Evolutionary conservation across 106 monocot species (phyloP).

Genomic region (Acorus gramineus): DNA sequence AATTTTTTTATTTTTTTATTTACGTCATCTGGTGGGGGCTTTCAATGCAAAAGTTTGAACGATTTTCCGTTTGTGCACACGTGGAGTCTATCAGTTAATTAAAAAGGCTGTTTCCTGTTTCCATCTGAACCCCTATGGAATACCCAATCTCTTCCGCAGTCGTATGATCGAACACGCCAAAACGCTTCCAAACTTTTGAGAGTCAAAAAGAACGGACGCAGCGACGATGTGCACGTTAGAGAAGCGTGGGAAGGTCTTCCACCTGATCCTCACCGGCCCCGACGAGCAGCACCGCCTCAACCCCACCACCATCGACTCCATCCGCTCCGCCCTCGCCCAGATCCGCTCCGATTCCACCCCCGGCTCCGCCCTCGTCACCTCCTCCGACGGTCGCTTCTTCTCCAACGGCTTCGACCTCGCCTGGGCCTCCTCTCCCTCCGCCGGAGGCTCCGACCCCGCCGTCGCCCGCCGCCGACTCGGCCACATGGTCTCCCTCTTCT

Average conservation of each 20-base stretch:
- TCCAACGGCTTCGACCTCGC: constrained; percentile 72
- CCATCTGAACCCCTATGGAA: no score
- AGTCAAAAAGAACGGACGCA: no score
- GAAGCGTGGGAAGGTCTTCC: constrained; percentile 55
- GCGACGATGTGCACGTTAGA: constrained; percentile 52
- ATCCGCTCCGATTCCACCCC: background rate
- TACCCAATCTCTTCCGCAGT: no score
- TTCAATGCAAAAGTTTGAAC: no score
- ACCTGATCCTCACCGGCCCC: constrained; percentile 67
- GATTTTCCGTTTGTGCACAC: no score
- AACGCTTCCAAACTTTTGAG: no score
- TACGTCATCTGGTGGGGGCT: no score
- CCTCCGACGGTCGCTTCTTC: constrained; percentile 75
- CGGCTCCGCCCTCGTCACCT: constrained; percentile 45
- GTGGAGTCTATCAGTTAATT: no score
- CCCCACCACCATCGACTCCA: constrained; percentile 33
- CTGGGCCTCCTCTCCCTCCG: constrained; percentile 19
- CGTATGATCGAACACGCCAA: no score
- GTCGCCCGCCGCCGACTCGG: constrained; percentile 4
- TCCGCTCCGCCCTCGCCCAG: constrained; percentile 30
- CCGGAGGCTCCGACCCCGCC: constrained; percentile 10
- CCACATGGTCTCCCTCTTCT: constrained; percentile 21
- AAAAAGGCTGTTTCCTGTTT: no score
- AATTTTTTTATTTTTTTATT: no score
- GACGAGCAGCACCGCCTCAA: constrained; percentile 57